These are phyloP conservation scores for Magnolia sinica DNA, from an alignment of 164 flowering plant species.

Conservation along the genomic window DNA sequence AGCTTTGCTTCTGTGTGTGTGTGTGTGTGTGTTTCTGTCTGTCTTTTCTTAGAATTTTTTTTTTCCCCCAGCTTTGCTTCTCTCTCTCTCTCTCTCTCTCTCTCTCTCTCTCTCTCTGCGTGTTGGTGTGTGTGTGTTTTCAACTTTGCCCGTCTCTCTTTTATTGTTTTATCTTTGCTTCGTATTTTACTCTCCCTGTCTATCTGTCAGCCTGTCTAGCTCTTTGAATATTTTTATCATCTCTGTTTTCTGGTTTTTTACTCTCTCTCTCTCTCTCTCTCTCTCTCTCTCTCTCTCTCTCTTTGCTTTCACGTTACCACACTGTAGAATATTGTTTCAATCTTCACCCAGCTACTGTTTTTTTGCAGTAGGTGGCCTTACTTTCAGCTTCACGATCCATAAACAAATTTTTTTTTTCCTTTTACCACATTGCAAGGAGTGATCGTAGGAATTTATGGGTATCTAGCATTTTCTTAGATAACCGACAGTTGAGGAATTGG, in stretches of 20 bases:
- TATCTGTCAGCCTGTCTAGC: neutral
- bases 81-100: conserved; percentile 4
- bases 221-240: neutral
- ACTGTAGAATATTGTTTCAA: conserved; percentile 4
- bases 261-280: neutral
- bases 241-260: neutral
- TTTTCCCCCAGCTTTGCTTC: neutral
- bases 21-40: too few relatives aligned
- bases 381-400: neutral
- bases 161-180: neutral
- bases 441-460: neutral
- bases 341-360: neutral
- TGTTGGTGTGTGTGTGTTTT: neutral
- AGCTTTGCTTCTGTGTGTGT: too few relatives aligned
- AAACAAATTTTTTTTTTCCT: neutral
- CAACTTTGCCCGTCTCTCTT: neutral
- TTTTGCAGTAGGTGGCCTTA: neutral
- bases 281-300: neutral
- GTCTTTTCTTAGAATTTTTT: too few relatives aligned
- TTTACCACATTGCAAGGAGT: neutral
- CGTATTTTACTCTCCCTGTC: neutral
- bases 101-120: neutral
- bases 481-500: neutral
- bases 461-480: neutral
- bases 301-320: conserved; percentile 4